phyloP scores from a whole-genome alignment of 352 stramenopile species.

The Globisporangium emineosum region DNA sequence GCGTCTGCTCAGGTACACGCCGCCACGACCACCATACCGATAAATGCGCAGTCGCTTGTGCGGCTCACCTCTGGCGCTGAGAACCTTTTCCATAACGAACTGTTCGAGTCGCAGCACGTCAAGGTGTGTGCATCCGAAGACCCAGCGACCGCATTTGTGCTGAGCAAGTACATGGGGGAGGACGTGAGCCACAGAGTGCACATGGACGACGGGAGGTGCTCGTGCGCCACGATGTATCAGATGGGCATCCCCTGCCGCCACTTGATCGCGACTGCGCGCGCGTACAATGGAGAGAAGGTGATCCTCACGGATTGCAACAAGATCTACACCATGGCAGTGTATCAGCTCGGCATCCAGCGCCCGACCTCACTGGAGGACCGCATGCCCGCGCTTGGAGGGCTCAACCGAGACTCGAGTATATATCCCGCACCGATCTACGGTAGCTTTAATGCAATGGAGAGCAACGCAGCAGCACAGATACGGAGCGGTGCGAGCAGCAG shows the following conservation, averaged over 20 bases:
- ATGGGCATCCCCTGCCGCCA: constrained; percentile 75
- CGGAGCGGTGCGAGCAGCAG: neutral
- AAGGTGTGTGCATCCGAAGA: constrained; percentile 66
- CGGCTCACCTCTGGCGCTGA: constrained; percentile 63
- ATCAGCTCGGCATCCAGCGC: constrained; percentile 19
- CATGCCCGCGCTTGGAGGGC: constrained; percentile 12
- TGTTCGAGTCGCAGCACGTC: constrained; percentile 52
- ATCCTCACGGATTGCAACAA: constrained; percentile 61
- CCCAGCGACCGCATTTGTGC: constrained; percentile 57
- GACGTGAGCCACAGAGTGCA: constrained; percentile 46
- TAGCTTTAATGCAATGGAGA: neutral
- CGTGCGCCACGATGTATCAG: constrained; percentile 69
- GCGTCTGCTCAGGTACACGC: neutral
- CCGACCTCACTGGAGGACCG: constrained; percentile 12
- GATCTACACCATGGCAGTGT: constrained; percentile 70
- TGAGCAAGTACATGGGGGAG: constrained; percentile 41
- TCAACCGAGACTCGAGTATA: constrained; percentile 20
- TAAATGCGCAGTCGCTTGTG: constrained; percentile 4
- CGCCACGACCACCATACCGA: neutral
- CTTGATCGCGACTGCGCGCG: constrained; percentile 60
- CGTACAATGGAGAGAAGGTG: constrained; percentile 54
- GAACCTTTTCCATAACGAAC: constrained; percentile 57
- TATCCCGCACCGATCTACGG: constrained; percentile 10
- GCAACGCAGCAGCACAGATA: neutral
- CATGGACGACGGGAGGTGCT: constrained; percentile 53